Conservation (phyloP, 2,329 filamentous ascomycete genomes). For the Sclerotinia borealis region DNA sequence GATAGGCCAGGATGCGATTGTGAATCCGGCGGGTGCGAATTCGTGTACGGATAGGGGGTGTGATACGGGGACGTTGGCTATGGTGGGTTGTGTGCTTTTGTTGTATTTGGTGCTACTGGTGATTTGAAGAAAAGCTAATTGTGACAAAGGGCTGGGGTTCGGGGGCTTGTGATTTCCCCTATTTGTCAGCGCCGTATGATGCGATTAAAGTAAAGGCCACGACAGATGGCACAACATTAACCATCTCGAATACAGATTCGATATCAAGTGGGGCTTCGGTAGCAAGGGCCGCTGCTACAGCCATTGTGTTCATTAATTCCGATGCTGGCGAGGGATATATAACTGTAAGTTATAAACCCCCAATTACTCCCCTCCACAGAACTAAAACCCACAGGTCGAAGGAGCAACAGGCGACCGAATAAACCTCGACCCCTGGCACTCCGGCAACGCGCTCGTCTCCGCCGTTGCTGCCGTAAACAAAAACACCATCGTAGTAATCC, state of each 20-base stretch:
- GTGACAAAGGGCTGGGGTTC: conserved; percentile 7
- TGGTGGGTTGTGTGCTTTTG: conserved; percentile 38
- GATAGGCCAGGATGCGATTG: conserved; percentile 57
- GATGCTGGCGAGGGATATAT: conserved; percentile 67
- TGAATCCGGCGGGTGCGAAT: conserved; percentile 57
- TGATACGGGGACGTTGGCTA: conserved; percentile 55
- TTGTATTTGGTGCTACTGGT: not conserved
- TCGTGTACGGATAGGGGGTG: conserved; percentile 56
- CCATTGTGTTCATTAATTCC: conserved; percentile 60
- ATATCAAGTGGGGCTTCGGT: conserved; percentile 22
- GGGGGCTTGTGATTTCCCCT: conserved; percentile 28
- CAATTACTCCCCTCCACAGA: not conserved
- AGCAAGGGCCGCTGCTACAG: conserved; percentile 47
- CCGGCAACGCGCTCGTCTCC: conserved; percentile 40
- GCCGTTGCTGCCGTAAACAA: conserved; percentile 52
- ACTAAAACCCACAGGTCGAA: conserved; percentile 20
- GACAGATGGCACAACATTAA: conserved; percentile 46
- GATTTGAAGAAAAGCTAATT: not conserved
- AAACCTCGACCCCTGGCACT: conserved; percentile 60
- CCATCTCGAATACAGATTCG: conserved; percentile 49
- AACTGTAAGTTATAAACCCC: conserved; percentile 16
- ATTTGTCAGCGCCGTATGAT: conserved; percentile 43
- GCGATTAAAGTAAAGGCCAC: conserved; percentile 55
- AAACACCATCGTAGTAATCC: conserved; percentile 59
- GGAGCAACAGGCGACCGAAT: conserved; percentile 48